phyloP scores from a whole-genome alignment of 2,329 filamentous ascomycete species.

The Fusarium humuli region DNA sequence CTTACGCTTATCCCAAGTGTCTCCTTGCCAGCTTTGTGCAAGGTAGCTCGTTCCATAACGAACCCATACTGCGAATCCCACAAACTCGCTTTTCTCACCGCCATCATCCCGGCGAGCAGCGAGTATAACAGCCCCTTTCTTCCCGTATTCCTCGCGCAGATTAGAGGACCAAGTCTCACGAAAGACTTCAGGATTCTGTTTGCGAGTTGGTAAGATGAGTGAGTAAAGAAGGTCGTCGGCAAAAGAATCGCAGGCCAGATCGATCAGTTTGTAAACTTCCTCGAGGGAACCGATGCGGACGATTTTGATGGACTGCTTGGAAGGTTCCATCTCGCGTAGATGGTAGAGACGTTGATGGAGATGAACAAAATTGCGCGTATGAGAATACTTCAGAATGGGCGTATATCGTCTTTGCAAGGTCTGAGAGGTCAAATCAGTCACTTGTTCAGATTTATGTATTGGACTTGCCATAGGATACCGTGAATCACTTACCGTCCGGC shows the following conservation, averaged over 20 bases:
- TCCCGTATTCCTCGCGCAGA: slow-evolving; percentile 18
- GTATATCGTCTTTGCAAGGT: not conserved
- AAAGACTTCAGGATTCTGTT: slow-evolving; percentile 17
- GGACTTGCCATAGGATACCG: not conserved
- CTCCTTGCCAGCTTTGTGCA: slow-evolving; percentile 31
- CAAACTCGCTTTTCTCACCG: not conserved
- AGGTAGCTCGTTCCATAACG: slow-evolving; percentile 26
- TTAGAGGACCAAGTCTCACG: slow-evolving; percentile 10
- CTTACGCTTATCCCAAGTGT: slow-evolving; percentile 27
- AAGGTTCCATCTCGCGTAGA: not conserved
- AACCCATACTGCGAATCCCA: slow-evolving; percentile 27
- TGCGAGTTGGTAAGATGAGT: slow-evolving; percentile 6
- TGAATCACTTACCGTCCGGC: not conserved
- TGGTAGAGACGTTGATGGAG: not conserved
- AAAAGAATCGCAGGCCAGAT: slow-evolving; percentile 13
- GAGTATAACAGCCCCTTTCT: slow-evolving; percentile 1
- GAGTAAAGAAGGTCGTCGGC: slow-evolving; percentile 12
- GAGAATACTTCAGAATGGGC: not conserved
- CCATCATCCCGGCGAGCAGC: not conserved
- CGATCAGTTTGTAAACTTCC: slow-evolving; percentile 11
- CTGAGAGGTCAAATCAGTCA: not conserved
- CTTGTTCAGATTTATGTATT: not conserved
- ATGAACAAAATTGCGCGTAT: not conserved
- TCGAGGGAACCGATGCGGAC: slow-evolving; percentile 4
- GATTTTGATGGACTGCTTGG: not conserved